Conservation (phyloP, 768 basidiomycete species). For the Strobilomyces confusus region DNA sequence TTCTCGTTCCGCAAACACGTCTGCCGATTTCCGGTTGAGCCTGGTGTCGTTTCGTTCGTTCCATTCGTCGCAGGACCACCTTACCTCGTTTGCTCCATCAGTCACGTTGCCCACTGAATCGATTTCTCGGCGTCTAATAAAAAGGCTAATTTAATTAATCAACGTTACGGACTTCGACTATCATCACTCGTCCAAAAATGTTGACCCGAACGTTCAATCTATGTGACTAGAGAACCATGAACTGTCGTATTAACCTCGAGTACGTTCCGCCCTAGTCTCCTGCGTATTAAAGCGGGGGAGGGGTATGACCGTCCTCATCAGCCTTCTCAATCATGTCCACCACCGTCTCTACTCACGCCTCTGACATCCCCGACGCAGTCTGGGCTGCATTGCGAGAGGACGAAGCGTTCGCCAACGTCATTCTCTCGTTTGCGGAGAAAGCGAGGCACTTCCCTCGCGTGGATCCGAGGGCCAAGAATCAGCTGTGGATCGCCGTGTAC, state of each 20-base stretch:
- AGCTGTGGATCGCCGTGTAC: constrained; percentile 31
- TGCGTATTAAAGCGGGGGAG: neutral
- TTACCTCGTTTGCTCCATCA: neutral
- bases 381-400: constrained; percentile 26
- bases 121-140: neutral
- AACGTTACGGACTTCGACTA: neutral
- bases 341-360: neutral
- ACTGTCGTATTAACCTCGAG: neutral
- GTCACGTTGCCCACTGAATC: neutral
- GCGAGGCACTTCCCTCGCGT: constrained; percentile 3
- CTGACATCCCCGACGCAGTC: constrained; percentile 20
- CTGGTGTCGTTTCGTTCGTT: neutral
- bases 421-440: constrained; percentile 37
- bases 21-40: neutral
- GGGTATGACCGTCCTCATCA: neutral
- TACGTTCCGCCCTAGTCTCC: neutral
- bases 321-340: constrained; percentile 13
- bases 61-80: neutral
- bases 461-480: neutral
- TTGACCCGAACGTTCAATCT: neutral
- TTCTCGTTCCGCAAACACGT: neutral
- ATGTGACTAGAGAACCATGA: neutral
- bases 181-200: neutral
- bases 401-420: constrained; percentile 35
- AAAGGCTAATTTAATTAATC: neutral